Percentiles rank a stretch among this genome's conserved stretches.
These are phyloP conservation scores for Verbena officinalis DNA, from an alignment of 257 asterid species.

Conservation along the genomic window DNA sequence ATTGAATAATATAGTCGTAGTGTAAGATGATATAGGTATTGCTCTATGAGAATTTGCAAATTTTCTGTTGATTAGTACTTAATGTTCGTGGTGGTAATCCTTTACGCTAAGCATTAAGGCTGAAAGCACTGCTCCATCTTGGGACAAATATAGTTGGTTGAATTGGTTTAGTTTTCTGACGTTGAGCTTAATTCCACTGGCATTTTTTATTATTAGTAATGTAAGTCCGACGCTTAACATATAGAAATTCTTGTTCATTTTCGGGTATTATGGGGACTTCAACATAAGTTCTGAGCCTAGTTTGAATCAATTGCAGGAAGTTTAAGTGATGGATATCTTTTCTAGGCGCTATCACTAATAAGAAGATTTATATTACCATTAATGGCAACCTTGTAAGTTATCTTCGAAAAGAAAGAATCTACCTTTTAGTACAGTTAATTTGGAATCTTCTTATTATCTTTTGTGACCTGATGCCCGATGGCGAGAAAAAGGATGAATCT, in stretches of 20 bases:
- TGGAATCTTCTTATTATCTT: not conserved
- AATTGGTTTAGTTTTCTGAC: not conserved
- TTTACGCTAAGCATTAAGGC: not conserved
- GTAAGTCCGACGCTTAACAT: not conserved
- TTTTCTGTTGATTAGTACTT: not conserved
- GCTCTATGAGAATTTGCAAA: not conserved
- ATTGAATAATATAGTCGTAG: slow-evolving; percentile 1
- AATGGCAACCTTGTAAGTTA: not conserved
- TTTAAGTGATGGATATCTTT: not conserved
- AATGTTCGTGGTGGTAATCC: not conserved
- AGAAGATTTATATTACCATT: not conserved
- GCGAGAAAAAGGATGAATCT: not conserved
- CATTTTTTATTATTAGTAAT: too few relatives aligned
- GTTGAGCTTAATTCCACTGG: too few relatives aligned
- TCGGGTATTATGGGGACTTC: not conserved
- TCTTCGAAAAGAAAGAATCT: not conserved
- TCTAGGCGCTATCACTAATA: not conserved
- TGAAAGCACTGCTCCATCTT: not conserved
- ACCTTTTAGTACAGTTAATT: too few relatives aligned
- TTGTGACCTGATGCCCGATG: not conserved
- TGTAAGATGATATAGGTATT: not conserved
- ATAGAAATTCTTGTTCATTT: not conserved
- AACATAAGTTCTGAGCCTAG: not conserved
- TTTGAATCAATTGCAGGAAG: not conserved
- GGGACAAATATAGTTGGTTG: not conserved